These are phyloP conservation scores for Akanthomyces dipterigenus DNA, from an alignment of 2,329 filamentous ascomycete species.

Conservation along the genomic window DNA sequence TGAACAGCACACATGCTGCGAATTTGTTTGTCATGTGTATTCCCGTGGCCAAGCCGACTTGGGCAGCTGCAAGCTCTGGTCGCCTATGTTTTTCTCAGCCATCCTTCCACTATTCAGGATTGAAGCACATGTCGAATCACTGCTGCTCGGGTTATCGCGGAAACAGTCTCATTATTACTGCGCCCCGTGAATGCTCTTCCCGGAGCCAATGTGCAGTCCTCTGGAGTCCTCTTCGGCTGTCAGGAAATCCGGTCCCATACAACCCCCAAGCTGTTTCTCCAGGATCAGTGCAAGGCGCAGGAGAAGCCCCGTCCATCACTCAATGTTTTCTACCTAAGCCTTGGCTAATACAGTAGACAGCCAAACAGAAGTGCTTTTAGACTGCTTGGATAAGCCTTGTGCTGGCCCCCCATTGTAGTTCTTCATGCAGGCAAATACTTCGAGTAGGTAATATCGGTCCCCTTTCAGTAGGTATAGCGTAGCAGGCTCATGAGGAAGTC, in stretches of 20 bases:
- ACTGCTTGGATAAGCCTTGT: not conserved
- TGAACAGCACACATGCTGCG: not conserved
- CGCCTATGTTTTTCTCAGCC: not conserved
- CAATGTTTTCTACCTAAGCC: not conserved
- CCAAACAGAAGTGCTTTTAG: not conserved
- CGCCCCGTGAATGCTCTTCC: not conserved
- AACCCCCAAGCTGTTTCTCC: constrained; percentile 10
- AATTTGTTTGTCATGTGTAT: constrained; percentile 6
- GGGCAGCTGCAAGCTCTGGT: not conserved
- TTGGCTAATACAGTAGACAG: not conserved
- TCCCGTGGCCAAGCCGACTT: not conserved
- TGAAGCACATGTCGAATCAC: not conserved
- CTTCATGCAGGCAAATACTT: not conserved
- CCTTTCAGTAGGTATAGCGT: not conserved
- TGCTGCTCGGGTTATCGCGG: constrained; percentile 2
- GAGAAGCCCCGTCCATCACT: not conserved
- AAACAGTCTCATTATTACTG: not conserved
- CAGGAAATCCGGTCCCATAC: not conserved
- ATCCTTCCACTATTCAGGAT: not conserved
- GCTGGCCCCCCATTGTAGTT: not conserved
- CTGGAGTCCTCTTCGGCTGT: not conserved
- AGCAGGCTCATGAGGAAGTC: too few relatives aligned
- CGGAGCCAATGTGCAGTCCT: not conserved
- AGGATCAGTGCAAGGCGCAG: not conserved
- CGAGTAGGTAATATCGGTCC: too few relatives aligned